Percentiles rank a stretch among this genome's conserved stretches.
Evolutionary conservation across 2,329 filamentous ascomycete genomes (phyloP).

Genomic region (Parastagonospora nodorum): DNA sequence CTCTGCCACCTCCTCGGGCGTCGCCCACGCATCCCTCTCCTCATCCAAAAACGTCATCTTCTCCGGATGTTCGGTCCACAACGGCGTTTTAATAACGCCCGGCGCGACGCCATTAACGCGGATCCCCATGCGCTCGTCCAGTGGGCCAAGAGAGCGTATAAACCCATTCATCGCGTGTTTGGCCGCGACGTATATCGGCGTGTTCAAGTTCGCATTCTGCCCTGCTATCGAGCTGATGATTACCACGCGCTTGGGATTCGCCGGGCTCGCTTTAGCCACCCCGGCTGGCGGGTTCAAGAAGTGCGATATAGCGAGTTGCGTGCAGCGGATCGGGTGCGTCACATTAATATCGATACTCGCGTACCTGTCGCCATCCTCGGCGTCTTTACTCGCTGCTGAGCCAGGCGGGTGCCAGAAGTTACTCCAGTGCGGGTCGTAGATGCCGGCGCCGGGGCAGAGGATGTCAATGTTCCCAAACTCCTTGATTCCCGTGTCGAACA

Average conservation of each 20-base stretch:
- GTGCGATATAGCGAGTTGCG: slow-evolving; percentile 53
- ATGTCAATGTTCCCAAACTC: slow-evolving; percentile 50
- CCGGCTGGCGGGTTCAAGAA: slow-evolving; percentile 47
- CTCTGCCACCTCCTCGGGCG: slow-evolving; percentile 64
- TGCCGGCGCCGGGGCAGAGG: slow-evolving; percentile 55
- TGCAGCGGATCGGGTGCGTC: slow-evolving; percentile 54
- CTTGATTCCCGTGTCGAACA: slow-evolving; percentile 36
- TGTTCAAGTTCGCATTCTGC: slow-evolving; percentile 44
- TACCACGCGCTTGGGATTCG: slow-evolving; percentile 54
- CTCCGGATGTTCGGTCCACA: slow-evolving; percentile 67
- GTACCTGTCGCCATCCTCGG: slow-evolving; percentile 29
- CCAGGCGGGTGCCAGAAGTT: slow-evolving; percentile 58
- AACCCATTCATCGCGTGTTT: slow-evolving; percentile 55
- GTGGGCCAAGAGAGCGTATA: slow-evolving; percentile 55
- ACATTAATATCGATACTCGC: slow-evolving; percentile 53
- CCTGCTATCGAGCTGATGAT: slow-evolving; percentile 53
- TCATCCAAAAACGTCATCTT: slow-evolving; percentile 60
- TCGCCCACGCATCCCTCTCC: slow-evolving; percentile 60
- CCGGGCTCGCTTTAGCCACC: slow-evolving; percentile 35
- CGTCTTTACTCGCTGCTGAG: slow-evolving; percentile 40
- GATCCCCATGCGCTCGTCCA: slow-evolving; percentile 58
- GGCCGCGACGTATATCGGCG: slow-evolving; percentile 52
- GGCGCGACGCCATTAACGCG: slow-evolving; percentile 65
- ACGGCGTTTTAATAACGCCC: slow-evolving; percentile 64
- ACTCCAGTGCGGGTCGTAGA: slow-evolving; percentile 54